Conservation (phyloP, 2,329 filamentous ascomycete species). For the Penicillium sp. region DNA sequence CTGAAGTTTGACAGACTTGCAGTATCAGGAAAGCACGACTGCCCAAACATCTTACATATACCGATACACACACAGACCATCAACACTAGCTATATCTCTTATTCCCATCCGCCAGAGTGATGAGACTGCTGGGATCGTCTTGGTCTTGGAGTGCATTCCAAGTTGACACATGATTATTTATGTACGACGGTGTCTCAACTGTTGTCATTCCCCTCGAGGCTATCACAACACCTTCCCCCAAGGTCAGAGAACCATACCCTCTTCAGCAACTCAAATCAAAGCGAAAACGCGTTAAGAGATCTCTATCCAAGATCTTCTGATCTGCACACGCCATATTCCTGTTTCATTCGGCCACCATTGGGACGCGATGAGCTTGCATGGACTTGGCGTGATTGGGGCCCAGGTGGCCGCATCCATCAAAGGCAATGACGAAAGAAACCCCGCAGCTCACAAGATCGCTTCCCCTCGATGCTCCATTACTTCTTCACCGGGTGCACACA, state of each 20-base stretch:
- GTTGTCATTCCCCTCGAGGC: conserved; percentile 17
- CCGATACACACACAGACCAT: background rate
- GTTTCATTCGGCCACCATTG: background rate
- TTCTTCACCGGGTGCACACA: conserved; percentile 17
- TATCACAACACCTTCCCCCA: conserved; percentile 11
- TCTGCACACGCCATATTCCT: background rate
- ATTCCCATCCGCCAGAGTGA: conserved; percentile 12
- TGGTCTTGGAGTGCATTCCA: conserved; percentile 27
- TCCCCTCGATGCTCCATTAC: conserved; percentile 18
- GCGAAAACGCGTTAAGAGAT: conserved; percentile 12
- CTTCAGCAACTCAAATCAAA: conserved; percentile 10
- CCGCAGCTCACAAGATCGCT: conserved; percentile 7
- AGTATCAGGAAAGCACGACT: conserved; percentile 5
- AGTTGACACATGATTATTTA: conserved; percentile 27
- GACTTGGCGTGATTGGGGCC: conserved; percentile 28
- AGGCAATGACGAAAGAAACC: conserved; percentile 22
- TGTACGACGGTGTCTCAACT: conserved; percentile 22
- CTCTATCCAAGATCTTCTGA: conserved; percentile 16
- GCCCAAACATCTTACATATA: background rate
- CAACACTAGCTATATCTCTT: conserved; percentile 1
- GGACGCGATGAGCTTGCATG: conserved; percentile 24
- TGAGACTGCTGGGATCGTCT: conserved; percentile 17
- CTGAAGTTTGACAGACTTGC: background rate
- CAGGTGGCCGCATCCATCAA: conserved; percentile 28
- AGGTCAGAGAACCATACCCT: conserved; percentile 2